Conservation (phyloP, 202 grass and related monocot species). For the Setaria viridis region DNA sequence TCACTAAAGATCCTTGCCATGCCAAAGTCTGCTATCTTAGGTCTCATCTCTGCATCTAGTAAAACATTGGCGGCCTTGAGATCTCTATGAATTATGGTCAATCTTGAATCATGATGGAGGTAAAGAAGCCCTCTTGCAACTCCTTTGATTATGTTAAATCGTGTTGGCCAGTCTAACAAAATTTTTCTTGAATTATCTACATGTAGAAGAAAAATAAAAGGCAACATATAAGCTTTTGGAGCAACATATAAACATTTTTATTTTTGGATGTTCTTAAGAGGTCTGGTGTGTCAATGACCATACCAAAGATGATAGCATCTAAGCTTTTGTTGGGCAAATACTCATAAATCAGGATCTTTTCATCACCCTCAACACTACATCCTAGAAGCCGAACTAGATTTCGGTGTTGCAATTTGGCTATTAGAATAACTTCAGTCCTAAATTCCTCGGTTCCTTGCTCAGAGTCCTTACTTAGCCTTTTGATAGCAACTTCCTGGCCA, state of each 20-base stretch:
- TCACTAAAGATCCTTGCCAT: conserved; percentile 50
- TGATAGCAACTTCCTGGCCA: conserved; percentile 47
- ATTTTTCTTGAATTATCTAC: conserved; percentile 44
- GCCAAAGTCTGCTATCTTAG: conserved; percentile 64
- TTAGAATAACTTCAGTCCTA: conserved; percentile 51
- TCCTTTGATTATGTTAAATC: conserved; percentile 59
- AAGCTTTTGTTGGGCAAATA: conserved; percentile 54
- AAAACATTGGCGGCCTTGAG: conserved; percentile 63
- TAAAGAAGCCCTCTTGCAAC: conserved; percentile 67
- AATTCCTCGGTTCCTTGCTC: conserved; percentile 46
- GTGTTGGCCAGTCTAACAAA: conserved; percentile 44
- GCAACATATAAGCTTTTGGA: no score
- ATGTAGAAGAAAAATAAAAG: neutral
- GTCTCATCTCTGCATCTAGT: conserved; percentile 53
- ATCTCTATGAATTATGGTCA: conserved; percentile 66
- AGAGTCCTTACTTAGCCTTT: conserved; percentile 45
- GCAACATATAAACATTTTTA: no score
- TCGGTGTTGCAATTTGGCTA: conserved; percentile 52
- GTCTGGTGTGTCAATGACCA: neutral
- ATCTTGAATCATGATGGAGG: conserved; percentile 63
- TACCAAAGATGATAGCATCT: conserved; percentile 48
- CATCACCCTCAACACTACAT: conserved; percentile 38
- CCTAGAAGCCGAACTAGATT: conserved; percentile 50
- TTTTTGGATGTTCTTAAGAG: neutral
- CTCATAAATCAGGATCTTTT: conserved; percentile 54